Conservation (phyloP, 2,329 filamentous ascomycete genomes). For the Alternaria dauci region DNA sequence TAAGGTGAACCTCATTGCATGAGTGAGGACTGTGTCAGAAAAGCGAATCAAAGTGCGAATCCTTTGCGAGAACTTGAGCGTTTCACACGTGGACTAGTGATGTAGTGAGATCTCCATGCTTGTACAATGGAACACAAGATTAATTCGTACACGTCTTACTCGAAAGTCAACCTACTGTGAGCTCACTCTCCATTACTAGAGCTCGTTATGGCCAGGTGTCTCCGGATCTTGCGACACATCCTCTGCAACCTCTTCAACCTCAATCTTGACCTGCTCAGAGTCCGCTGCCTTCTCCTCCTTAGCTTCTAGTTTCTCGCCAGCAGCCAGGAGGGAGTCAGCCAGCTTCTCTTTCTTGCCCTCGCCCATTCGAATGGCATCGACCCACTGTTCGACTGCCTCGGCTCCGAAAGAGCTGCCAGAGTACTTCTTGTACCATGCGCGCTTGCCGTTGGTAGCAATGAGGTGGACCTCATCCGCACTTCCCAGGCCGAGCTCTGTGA, state of each 20-base stretch:
- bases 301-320: conserved; percentile 28
- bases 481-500: conserved; percentile 68
- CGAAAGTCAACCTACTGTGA: not conserved
- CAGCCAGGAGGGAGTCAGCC: conserved; percentile 58
- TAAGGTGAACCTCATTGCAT: not conserved
- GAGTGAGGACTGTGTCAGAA: too few relatives aligned
- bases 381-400: conserved; percentile 78
- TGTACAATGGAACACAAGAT: not conserved
- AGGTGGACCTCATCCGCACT: conserved; percentile 68
- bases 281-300: conserved; percentile 36
- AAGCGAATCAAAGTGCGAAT: not conserved
- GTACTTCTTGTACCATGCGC: conserved; percentile 85
- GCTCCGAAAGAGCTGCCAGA: conserved; percentile 64
- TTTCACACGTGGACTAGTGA: not conserved
- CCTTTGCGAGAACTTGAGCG: not conserved
- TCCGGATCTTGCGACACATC: conserved; percentile 18
- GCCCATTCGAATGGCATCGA: conserved; percentile 89
- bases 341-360: conserved; percentile 81
- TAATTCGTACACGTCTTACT: not conserved
- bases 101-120: not conserved
- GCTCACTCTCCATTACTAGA: conserved; percentile 18
- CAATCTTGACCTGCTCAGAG: conserved; percentile 43
- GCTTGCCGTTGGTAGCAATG: conserved; percentile 83
- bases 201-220: conserved; percentile 34
- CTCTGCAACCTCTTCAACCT: conserved; percentile 42